phyloP scores from a whole-genome alignment of 2,329 filamentous ascomycete species.

The Xylariaceae sp. region DNA sequence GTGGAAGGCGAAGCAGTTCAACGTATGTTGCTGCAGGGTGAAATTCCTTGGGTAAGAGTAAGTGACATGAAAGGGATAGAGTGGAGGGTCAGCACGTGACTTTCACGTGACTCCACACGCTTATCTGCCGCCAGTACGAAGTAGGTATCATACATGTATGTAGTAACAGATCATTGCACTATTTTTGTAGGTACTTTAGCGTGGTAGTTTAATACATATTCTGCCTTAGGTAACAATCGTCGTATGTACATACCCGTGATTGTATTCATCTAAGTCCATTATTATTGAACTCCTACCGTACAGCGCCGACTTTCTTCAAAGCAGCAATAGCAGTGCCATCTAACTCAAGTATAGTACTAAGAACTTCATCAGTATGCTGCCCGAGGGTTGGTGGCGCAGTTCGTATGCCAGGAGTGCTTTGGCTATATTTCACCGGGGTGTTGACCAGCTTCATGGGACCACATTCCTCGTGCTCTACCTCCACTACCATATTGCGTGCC shows the following conservation, averaged over 20 bases:
- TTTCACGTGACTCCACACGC: constrained; percentile 22
- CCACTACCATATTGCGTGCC: constrained; percentile 87
- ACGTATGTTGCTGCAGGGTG: too few species aligned
- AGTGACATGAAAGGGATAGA: neutral
- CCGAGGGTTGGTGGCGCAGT: constrained; percentile 83
- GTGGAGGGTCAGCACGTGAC: constrained; percentile 25
- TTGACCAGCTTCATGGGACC: constrained; percentile 90
- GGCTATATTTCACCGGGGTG: constrained; percentile 92
- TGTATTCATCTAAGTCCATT: neutral
- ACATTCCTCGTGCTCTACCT: constrained; percentile 82
- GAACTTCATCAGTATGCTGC: constrained; percentile 82
- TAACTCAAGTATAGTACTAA: constrained; percentile 68
- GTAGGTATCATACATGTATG: too few species aligned
- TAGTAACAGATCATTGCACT: too few species aligned
- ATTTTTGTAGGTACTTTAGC: too few species aligned
- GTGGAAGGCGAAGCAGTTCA: too few species aligned
- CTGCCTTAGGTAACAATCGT: neutral
- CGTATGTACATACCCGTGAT: neutral
- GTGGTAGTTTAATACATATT: neutral
- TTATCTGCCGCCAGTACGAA: too few species aligned
- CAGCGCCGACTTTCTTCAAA: constrained; percentile 70
- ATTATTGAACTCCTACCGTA: constrained; percentile 50
- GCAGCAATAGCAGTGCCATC: constrained; percentile 61
- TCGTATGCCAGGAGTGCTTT: constrained; percentile 76
- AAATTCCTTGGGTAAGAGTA: too few species aligned